A percentile compares a stretch with the other conserved stretches of the same genome.
Conservation (phyloP, 2,329 filamentous ascomycete species). For the Xylaria digitata region DNA sequence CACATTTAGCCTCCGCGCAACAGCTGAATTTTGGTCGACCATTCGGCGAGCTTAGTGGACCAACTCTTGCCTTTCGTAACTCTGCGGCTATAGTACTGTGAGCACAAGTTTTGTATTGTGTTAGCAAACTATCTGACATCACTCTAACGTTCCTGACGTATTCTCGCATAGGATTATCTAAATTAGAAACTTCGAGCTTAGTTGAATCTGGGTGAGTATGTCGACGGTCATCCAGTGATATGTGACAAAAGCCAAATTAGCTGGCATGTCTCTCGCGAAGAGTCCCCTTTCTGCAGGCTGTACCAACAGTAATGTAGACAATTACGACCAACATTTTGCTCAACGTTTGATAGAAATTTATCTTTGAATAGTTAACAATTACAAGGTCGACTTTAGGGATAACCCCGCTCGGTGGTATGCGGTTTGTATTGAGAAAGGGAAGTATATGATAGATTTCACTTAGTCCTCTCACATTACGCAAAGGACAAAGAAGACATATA, state of each 20-base stretch:
- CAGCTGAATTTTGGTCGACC: slow-evolving; percentile 13
- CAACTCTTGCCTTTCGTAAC: background rate
- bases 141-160: background rate
- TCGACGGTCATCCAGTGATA: slow-evolving; percentile 30
- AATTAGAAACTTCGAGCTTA: background rate
- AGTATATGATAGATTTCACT: background rate
- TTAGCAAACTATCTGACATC: slow-evolving; percentile 1
- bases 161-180: background rate
- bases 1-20: background rate
- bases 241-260: slow-evolving; percentile 31
- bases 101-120: background rate
- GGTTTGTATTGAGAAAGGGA: background rate
- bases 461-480: background rate
- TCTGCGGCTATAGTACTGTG: slow-evolving; percentile 5
- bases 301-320: slow-evolving; percentile 34
- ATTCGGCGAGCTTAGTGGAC: background rate
- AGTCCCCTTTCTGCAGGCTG: slow-evolving; percentile 32
- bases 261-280: slow-evolving; percentile 29
- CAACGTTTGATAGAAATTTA: background rate
- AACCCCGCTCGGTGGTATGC: background rate
- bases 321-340: slow-evolving; percentile 31
- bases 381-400: background rate
- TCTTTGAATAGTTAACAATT: background rate
- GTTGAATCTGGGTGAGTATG: background rate
- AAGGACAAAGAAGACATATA: background rate